Conservation (phyloP, 2,329 filamentous ascomycete species). For the Trichocomaceae sp. region DNA sequence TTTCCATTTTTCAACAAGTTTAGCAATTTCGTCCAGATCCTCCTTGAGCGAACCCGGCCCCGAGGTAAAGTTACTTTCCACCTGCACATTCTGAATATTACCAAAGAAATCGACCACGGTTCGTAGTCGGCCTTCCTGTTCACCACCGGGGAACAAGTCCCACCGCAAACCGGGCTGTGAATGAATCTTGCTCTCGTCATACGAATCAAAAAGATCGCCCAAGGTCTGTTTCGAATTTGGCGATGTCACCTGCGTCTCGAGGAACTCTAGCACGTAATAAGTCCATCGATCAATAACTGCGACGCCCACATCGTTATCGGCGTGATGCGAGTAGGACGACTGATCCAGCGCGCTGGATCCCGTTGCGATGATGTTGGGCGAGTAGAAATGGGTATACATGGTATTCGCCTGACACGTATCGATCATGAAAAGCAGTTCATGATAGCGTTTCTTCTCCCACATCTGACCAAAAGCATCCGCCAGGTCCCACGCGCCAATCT, state of each 20-base stretch:
- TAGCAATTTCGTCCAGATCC: conserved; percentile 67
- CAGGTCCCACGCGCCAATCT: conserved; percentile 92
- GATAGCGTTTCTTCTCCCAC: conserved; percentile 99
- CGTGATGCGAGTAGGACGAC: conserved; percentile 94
- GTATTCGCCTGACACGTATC: conserved; percentile 99
- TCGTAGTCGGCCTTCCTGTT: conserved; percentile 66
- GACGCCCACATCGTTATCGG: conserved; percentile 94
- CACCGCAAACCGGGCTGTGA: conserved; percentile 86
- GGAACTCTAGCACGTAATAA: conserved; percentile 95
- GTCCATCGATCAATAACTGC: conserved; percentile 98
- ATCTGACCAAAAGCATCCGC: conserved; percentile 98
- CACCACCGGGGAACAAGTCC: conserved; percentile 86
- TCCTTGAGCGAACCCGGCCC: conserved; percentile 52
- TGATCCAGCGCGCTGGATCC: conserved; percentile 95
- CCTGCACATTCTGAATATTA: conserved; percentile 94
- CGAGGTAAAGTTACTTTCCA: conserved; percentile 57
- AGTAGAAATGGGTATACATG: conserved; percentile 98
- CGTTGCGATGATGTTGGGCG: conserved; percentile 94
- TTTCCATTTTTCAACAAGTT: conserved; percentile 50
- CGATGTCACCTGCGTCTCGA: conserved; percentile 83
- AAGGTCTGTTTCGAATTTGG: conserved; percentile 82
- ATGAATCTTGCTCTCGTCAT: conserved; percentile 91
- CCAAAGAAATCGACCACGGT: conserved; percentile 96
- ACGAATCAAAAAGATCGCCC: conserved; percentile 92
- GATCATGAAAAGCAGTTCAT: conserved; percentile 99